Evolutionary conservation across 2,329 filamentous ascomycete species (phyloP), one percentile per base, ranked within the genome.

Genomic region (Samsoniella hepiali): DNA sequence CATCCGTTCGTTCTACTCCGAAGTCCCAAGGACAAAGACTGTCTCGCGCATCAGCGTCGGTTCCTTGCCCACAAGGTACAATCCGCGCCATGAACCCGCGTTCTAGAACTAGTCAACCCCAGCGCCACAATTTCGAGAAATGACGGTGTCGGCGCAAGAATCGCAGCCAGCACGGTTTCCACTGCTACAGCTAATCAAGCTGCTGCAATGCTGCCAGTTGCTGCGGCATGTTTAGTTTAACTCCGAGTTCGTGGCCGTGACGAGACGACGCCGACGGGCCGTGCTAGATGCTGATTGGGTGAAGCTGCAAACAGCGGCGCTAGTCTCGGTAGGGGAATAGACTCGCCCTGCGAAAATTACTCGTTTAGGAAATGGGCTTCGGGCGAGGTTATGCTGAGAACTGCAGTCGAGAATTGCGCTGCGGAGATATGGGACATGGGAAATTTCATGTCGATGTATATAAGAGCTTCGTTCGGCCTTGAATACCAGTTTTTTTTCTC

Each of bases 331-430:
- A 1, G 9, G 32, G 59, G 34, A 55, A 55, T 15, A 3, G 7
- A n/a, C n/a, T 61, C 27, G 38, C 17, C 58, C 58, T 54, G 31
- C 29, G 11, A 61, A 13, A 61, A 61, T 61, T 55, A 31, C 58
- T 32, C 0, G 31, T 44, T 61, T 61, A 7, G 58, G 58, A 55
- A 61, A 34, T 38, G 8, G 8, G 31, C 42, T 55, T 62, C 59
- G 59, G 50, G 45, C n/a, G 29, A 22, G 32, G 32, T 6, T 13
- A 13, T 54, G 10, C 50, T 13, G 31, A 62, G 40, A 55, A 62
- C 42, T 55, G 40, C 42, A 31, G 36, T 17, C 15, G 3, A 29
- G 5, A 29, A 54, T 22, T 45, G 32, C 50, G 50, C 15, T 34
- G 31, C 40, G 58, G 38, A 61, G 6, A 62, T 60, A 22, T 3